These are phyloP conservation scores for Naumovozyma baii DNA, from an alignment of 805 yeast species.

Conservation along the genomic window DNA sequence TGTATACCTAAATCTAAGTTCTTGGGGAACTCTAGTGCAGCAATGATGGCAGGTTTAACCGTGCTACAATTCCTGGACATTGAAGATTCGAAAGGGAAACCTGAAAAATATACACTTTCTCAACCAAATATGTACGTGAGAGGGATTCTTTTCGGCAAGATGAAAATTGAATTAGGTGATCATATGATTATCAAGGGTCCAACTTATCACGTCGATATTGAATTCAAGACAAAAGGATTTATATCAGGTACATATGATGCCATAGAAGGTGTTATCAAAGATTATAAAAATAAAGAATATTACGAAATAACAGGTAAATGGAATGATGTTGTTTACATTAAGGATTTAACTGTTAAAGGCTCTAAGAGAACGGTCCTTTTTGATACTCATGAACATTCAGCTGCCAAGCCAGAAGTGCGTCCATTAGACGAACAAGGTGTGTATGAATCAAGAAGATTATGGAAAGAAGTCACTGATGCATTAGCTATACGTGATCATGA, in stretches of 20 bases:
- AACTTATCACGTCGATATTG: constrained; percentile 64
- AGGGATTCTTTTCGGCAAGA: constrained; percentile 82
- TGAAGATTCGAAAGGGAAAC: constrained; percentile 34
- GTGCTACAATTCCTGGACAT: constrained; percentile 58
- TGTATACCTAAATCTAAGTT: constrained; percentile 81
- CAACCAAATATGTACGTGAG: constrained; percentile 95
- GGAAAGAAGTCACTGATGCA: constrained; percentile 78
- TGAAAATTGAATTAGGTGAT: constrained; percentile 88
- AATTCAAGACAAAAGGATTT: constrained; percentile 91
- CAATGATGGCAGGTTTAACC: constrained; percentile 89
- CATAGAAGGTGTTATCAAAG: constrained; percentile 64
- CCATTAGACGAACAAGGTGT: constrained; percentile 72
- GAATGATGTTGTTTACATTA: constrained; percentile 76
- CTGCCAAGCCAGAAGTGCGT: constrained; percentile 59
- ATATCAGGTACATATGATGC: constrained; percentile 88
- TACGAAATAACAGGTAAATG: constrained; percentile 81
- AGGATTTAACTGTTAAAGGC: constrained; percentile 34
- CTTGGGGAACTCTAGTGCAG: constrained; percentile 92
- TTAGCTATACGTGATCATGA: constrained; percentile 71
- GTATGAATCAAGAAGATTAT: constrained; percentile 70
- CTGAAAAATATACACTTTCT: constrained; percentile 72
- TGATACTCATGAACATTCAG: constrained; percentile 46
- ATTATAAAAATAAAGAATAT: constrained; percentile 43
- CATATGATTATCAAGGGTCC: constrained; percentile 70
- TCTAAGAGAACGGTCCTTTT: constrained; percentile 44